These are phyloP conservation scores for Nemania sp. DNA, from an alignment of 2,329 filamentous ascomycete species.

Conservation along the genomic window DNA sequence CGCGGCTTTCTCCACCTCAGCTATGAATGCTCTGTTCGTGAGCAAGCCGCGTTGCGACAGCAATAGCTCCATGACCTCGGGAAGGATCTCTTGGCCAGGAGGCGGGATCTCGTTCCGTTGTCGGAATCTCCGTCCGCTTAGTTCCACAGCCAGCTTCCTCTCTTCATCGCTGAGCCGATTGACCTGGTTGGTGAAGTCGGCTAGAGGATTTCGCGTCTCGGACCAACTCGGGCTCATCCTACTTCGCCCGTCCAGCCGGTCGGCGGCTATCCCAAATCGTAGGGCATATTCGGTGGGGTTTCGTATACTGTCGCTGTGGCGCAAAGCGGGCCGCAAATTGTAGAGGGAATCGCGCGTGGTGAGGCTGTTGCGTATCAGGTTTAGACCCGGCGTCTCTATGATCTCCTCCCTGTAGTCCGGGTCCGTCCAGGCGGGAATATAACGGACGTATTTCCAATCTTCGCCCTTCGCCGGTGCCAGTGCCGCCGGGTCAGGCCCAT, in stretches of 20 bases:
- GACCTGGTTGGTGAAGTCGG: slow-evolving; percentile 41
- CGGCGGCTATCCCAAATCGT: slow-evolving; percentile 47
- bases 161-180: slow-evolving; percentile 34
- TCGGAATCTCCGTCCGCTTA: slow-evolving; percentile 15
- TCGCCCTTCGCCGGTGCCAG: neutral
- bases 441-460: slow-evolving; percentile 37
- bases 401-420: slow-evolving; percentile 39
- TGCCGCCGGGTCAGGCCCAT: neutral
- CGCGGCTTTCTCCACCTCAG: slow-evolving; percentile 14
- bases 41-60: slow-evolving; percentile 23
- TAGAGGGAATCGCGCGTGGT: slow-evolving; percentile 21
- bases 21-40: slow-evolving; percentile 29
- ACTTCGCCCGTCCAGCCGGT: slow-evolving; percentile 46
- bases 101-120: neutral
- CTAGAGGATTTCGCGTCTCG: slow-evolving; percentile 40
- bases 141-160: slow-evolving; percentile 9
- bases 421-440: slow-evolving; percentile 46
- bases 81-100: slow-evolving; percentile 34
- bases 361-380: neutral
- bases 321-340: slow-evolving; percentile 44
- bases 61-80: slow-evolving; percentile 37
- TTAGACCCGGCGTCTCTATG: neutral
- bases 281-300: slow-evolving; percentile 44
- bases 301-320: slow-evolving; percentile 35
- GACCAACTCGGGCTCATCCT: slow-evolving; percentile 46